Percentiles rank a stretch among this genome's conserved stretches.
These are phyloP conservation scores for Saturnispora ahearnii DNA, from an alignment of 805 yeast species.

Conservation along the genomic window DNA sequence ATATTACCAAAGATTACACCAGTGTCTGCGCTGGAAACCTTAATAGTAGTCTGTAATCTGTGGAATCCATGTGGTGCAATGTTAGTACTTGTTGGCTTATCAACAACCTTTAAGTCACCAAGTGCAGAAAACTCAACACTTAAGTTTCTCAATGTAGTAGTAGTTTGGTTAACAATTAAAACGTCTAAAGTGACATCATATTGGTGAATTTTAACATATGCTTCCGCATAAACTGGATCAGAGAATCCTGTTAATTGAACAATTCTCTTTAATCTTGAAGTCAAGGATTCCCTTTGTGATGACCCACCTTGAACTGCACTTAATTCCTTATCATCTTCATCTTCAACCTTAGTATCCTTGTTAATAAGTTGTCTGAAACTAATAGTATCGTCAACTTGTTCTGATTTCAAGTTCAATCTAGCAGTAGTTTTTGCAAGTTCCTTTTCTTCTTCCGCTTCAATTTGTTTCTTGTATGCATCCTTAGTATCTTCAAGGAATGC, in stretches of 20 bases:
- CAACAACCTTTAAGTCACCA: slow-evolving; percentile 92
- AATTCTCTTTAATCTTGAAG: slow-evolving; percentile 79
- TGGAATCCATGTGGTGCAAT: slow-evolving; percentile 98
- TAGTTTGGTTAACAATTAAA: slow-evolving; percentile 88
- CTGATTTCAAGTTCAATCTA: slow-evolving; percentile 52
- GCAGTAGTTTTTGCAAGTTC: slow-evolving; percentile 48
- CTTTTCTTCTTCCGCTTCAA: slow-evolving; percentile 50
- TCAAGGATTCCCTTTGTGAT: slow-evolving; percentile 46
- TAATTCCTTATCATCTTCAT: slow-evolving; percentile 50
- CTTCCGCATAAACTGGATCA: slow-evolving; percentile 97
- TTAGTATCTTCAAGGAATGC: slow-evolving; percentile 86
- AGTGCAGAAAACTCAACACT: slow-evolving; percentile 92
- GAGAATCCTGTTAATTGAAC: slow-evolving; percentile 96
- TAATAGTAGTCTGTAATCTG: slow-evolving; percentile 77
- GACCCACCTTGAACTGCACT: slow-evolving; percentile 44
- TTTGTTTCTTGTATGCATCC: slow-evolving; percentile 69
- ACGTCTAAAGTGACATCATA: slow-evolving; percentile 94
- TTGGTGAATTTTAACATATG: slow-evolving; percentile 91
- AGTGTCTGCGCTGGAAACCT: slow-evolving; percentile 95
- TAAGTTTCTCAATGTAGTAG: slow-evolving; percentile 78
- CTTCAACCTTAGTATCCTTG: slow-evolving; percentile 30
- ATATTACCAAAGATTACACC: slow-evolving; percentile 97
- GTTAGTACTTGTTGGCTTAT: slow-evolving; percentile 80
- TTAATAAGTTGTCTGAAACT: slow-evolving; percentile 69
- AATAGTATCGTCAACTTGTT: slow-evolving; percentile 71